A percentile compares a stretch with the other conserved stretches of the same genome.
These are phyloP conservation scores for Zanthoxylum bungeanum DNA, from an alignment of 345 rosid genomes.

Conservation along the genomic window DNA sequence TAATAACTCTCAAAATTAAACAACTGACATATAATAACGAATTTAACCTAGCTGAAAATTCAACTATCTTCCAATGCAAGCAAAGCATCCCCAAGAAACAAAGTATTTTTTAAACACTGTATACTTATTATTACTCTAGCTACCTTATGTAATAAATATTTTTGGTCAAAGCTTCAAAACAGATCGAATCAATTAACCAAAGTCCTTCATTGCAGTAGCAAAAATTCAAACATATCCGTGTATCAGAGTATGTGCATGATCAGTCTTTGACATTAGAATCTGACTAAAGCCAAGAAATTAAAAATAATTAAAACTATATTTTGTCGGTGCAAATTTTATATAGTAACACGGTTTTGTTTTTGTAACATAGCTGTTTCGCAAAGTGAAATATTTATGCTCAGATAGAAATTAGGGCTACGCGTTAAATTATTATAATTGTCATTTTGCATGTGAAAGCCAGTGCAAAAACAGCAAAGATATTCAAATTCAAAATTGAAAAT, in stretches of 20 bases:
- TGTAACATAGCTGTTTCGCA: constrained; percentile 10
- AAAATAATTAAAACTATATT: not conserved
- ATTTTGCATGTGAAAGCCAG: not conserved
- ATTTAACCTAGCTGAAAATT: no score
- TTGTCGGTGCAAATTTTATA: constrained; percentile 8
- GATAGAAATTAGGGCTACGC: not conserved
- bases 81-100: no score
- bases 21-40: no score
- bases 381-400: not conserved
- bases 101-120: no score
- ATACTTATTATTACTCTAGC: no score
- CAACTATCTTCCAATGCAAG: no score
- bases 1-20: no score
- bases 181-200: not conserved
- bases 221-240: not conserved
- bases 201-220: not conserved
- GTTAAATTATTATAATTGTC: not conserved
- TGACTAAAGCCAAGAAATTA: not conserved
- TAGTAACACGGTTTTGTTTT: constrained; percentile 2
- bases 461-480: not conserved
- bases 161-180: not conserved
- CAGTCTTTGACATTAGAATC: not conserved
- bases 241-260: not conserved
- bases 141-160: no score
- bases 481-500: not conserved